Conservation (phyloP, 2,329 filamentous ascomycete species). For the Thermomyces lanuginosus region DNA sequence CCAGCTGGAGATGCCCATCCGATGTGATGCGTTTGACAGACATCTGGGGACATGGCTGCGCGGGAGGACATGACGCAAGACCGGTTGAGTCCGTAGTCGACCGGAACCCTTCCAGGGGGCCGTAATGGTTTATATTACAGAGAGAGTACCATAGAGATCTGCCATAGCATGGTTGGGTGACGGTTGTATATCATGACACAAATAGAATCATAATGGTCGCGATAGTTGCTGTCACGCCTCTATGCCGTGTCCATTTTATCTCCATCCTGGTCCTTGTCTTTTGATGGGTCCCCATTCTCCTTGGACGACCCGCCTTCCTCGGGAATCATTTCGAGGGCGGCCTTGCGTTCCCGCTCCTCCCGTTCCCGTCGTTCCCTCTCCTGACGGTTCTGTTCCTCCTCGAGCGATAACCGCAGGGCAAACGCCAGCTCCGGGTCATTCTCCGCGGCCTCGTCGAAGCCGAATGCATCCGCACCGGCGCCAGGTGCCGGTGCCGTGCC, state of each 20-base stretch:
- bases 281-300: conserved; percentile 32
- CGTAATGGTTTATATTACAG: too few relatives aligned
- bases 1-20: conserved; percentile 89
- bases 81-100: too few relatives aligned
- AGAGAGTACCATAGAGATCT: too few relatives aligned
- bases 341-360: conserved; percentile 55
- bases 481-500: conserved; percentile 35
- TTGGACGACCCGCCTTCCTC: conserved; percentile 50
- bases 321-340: conserved; percentile 63
- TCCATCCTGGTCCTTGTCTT: conserved; percentile 38
- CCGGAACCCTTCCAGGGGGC: too few relatives aligned
- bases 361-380: conserved; percentile 70
- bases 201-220: conserved; percentile 12
- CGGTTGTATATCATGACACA: too few relatives aligned
- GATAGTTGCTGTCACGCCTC: conserved; percentile 11
- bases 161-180: too few relatives aligned
- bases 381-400: conserved; percentile 89
- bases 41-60: conserved; percentile 68
- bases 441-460: conserved; percentile 73
- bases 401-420: conserved; percentile 90
- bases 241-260: conserved; percentile 90
- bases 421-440: conserved; percentile 81
- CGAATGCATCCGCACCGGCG: conserved; percentile 37
- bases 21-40: conserved; percentile 88
- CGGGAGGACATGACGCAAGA: conserved; percentile 29